phyloP scores from a whole-genome alignment of 768 basidiomycete species.

The Trametes gibbosa region DNA sequence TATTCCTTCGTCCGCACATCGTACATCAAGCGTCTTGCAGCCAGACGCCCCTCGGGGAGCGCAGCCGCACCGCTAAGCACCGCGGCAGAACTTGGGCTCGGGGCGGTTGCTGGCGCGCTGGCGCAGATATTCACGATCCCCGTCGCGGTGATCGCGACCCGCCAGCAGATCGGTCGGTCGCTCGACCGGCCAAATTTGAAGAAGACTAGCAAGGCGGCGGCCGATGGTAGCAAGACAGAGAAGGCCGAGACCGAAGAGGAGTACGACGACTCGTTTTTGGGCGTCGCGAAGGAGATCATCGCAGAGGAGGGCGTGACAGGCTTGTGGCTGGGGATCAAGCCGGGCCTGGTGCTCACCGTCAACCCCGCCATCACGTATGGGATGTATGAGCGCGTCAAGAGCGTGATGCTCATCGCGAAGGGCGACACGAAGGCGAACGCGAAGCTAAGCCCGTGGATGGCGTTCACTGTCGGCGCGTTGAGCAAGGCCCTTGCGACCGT shows the following conservation, averaged over 20 bases:
- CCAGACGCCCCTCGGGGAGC: conserved; percentile 56
- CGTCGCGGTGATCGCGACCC: conserved; percentile 94
- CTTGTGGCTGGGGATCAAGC: conserved; percentile 91
- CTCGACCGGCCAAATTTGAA: conserved; percentile 16
- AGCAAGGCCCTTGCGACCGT: conserved; percentile 96
- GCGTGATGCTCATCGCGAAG: conserved; percentile 57
- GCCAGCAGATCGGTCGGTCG: conserved; percentile 83
- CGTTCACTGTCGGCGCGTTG: conserved; percentile 85
- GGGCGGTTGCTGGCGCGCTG: conserved; percentile 88
- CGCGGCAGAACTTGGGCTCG: conserved; percentile 78
- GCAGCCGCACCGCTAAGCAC: conserved; percentile 66
- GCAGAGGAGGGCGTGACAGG: conserved; percentile 84
- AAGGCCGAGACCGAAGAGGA: conserved; percentile 25
- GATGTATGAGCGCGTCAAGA: conserved; percentile 88
- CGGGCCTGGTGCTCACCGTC: conserved; percentile 90
- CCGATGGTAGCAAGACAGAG: neutral
- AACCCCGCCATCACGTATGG: conserved; percentile 99
- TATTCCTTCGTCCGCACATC: conserved; percentile 87
- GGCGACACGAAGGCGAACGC: conserved; percentile 25
- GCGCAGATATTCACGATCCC: conserved; percentile 99
- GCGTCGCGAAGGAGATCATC: conserved; percentile 82
- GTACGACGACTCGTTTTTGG: conserved; percentile 69
- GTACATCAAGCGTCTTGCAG: conserved; percentile 70
- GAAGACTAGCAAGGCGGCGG: neutral
- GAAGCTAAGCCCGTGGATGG: conserved; percentile 74